Evolutionary conservation across 148 eudicot genomes (phyloP).

Genomic region (Persicaria maculosa): DNA sequence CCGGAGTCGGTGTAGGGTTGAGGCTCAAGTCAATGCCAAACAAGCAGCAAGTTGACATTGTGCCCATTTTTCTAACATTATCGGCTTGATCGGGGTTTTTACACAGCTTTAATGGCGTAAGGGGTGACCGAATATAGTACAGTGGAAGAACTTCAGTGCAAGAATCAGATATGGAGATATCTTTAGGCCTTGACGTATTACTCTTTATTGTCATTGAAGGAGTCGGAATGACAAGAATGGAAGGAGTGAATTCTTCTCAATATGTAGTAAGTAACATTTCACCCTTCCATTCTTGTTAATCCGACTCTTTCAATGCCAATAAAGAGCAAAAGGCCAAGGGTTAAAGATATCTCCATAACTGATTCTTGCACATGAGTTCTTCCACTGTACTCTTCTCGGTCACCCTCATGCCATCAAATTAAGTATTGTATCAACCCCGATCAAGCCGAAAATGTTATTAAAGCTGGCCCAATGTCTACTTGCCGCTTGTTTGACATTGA

Average conservation of each 20-base stretch:
- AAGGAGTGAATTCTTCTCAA: constrained; percentile 44
- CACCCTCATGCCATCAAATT: constrained; percentile 23
- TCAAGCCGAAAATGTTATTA: constrained; percentile 30
- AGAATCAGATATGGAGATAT: constrained; percentile 26
- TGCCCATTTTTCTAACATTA: constrained; percentile 30
- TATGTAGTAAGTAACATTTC: constrained; percentile 81
- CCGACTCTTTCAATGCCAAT: constrained; percentile 29
- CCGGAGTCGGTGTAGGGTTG: constrained; percentile 12
- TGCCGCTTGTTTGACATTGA: constrained; percentile 82
- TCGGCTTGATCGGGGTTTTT: constrained; percentile 25
- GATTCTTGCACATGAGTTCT: constrained; percentile 14
- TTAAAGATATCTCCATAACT: constrained; percentile 36
- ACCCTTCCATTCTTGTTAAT: constrained; percentile 37
- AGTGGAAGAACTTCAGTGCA: constrained; percentile 15
- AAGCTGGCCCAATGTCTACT: constrained; percentile 25
- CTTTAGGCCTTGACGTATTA: constrained; percentile 62
- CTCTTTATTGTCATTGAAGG: constrained; percentile 37
- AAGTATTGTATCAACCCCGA: constrained; percentile 16
- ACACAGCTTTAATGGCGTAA: constrained; percentile 23
- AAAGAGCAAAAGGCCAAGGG: constrained; percentile 68
- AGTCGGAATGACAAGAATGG: constrained; percentile 32
- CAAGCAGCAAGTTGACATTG: constrained; percentile 39
- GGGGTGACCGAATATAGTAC: constrained; percentile 18
- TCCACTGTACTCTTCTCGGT: constrained; percentile 18
- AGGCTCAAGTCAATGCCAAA: constrained; percentile 70